Base-by-base conservation (phyloP, 371 early-diverging fungal species). In the Circinella umbellata region DNA sequence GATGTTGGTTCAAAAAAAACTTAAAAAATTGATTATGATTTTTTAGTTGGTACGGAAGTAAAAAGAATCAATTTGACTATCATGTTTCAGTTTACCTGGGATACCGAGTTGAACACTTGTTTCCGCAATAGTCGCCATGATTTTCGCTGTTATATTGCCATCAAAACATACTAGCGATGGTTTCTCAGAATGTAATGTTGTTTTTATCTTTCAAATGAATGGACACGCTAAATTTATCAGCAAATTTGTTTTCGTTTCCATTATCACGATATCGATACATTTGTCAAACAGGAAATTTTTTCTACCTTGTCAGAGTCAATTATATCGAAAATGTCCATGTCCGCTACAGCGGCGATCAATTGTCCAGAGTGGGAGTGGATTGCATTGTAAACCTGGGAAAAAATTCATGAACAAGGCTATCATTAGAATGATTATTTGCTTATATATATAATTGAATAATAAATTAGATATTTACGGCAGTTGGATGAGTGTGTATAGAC, bases 1-100 rank as follows among this genome's bases (percentile, higher is more conserved):
- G 97, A 96, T 0, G 98, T 98, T 0, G 98, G 97, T 68, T 98
- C 97, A 74, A 95, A 96, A 42, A 96, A 72, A 17, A 86, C 89
- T 89, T 57, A 27, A 27, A 27, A 27, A 27, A 27, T 27, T 27
- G 27, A 27, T 27, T 27, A 27, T 27, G 0, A 27, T 27, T 27
- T 1, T 27, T 27, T 27, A 2, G 27, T 27, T 27, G 27, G 1
- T 27, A 27, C 27, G 27, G 11, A 11, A 42, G 42, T 1, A 42
- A 42, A 3, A 42, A 42, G 1, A 42, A 42, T 42, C 3, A 27
- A 27, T 2, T 27, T 27, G 27, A 27, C 27, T 27, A 27, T 27
- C 27, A 27, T 27, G 27, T 2, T 11, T 42, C 11, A 42, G 6
- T 8, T 57, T 34, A 57, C 57, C 57, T 34, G 57, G 57, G 14